Percentiles rank a stretch among this genome's conserved stretches.
These are phyloP conservation scores for Talaromyces thailandensis DNA, from an alignment of 495 filamentous ascomycete species.

Conservation along the genomic window DNA sequence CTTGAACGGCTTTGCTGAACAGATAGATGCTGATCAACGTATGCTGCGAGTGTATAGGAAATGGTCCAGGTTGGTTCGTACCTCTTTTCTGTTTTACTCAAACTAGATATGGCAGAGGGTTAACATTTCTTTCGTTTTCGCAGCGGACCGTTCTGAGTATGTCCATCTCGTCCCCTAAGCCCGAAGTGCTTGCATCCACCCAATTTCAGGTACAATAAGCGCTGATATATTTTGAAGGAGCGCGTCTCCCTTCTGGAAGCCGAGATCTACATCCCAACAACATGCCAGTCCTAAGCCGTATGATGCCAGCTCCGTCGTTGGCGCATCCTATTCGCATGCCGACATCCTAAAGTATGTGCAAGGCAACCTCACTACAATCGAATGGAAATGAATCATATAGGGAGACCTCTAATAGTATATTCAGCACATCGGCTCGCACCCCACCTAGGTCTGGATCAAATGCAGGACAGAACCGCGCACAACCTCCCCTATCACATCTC, in stretches of 20 bases:
- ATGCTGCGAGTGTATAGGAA: conserved; percentile 49
- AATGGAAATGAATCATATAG: neutral
- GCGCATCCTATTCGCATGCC: conserved; percentile 92
- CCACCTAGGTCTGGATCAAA: conserved; percentile 43
- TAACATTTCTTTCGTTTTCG: neutral
- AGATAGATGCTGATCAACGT: neutral
- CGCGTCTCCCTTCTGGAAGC: conserved; percentile 86
- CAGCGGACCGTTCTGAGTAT: conserved; percentile 44
- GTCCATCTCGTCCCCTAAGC: conserved; percentile 13
- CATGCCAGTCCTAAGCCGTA: conserved; percentile 39
- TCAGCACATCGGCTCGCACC: conserved; percentile 50
- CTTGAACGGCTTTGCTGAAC: conserved; percentile 8
- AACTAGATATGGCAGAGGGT: neutral
- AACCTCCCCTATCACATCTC: conserved; percentile 47
- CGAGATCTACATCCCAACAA: conserved; percentile 34
- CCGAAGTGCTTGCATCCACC: neutral
- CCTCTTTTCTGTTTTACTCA: conserved; percentile 17
- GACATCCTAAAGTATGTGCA: conserved; percentile 82
- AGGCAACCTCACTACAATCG: neutral
- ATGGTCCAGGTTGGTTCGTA: conserved; percentile 99
- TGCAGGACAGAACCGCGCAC: conserved; percentile 17
- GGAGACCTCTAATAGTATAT: conserved; percentile 23
- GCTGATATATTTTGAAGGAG: conserved; percentile 44
- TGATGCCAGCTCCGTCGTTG: conserved; percentile 74
- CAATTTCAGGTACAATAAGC: neutral